phyloP scores from a whole-genome alignment of 2,329 filamentous ascomycete genomes.

The Fusarium nelsonii region DNA sequence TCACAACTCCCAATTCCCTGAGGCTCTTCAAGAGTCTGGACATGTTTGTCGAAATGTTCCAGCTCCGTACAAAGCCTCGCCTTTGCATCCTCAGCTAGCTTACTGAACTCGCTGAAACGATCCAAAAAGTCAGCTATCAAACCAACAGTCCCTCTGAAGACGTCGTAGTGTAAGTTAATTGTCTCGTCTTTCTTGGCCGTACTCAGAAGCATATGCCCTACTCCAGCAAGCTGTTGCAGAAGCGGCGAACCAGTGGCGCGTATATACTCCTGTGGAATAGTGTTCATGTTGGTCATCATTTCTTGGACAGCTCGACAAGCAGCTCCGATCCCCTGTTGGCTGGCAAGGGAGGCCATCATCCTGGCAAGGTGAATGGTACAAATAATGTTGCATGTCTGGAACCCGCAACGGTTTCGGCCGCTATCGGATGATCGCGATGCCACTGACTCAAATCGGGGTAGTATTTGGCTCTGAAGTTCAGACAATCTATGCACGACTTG shows the following conservation, averaged over 20 bases:
- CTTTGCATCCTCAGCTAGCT: not conserved
- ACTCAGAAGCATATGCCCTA: not conserved
- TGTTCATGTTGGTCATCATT: not conserved
- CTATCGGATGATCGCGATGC: not conserved
- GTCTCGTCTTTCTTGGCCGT: not conserved
- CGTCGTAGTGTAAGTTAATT: not conserved
- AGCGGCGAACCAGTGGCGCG: constrained; percentile 1
- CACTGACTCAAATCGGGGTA: not conserved
- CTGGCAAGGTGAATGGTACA: constrained; percentile 3
- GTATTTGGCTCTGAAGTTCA: not conserved
- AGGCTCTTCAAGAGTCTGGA: not conserved
- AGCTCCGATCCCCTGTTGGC: not conserved
- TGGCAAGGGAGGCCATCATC: not conserved
- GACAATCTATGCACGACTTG: not conserved
- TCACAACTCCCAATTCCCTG: not conserved
- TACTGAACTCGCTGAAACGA: not conserved
- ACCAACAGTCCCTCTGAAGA: not conserved
- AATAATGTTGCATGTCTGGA: not conserved
- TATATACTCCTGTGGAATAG: not conserved
- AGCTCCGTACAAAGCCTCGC: not conserved
- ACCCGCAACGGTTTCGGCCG: not conserved
- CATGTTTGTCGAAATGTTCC: not conserved
- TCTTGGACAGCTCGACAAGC: not conserved
- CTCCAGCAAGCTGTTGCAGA: not conserved
- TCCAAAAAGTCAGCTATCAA: not conserved